These are phyloP conservation scores for Asterochloris sp. DNA, from an alignment of 139 green algal genomes.

Conservation along the genomic window DNA sequence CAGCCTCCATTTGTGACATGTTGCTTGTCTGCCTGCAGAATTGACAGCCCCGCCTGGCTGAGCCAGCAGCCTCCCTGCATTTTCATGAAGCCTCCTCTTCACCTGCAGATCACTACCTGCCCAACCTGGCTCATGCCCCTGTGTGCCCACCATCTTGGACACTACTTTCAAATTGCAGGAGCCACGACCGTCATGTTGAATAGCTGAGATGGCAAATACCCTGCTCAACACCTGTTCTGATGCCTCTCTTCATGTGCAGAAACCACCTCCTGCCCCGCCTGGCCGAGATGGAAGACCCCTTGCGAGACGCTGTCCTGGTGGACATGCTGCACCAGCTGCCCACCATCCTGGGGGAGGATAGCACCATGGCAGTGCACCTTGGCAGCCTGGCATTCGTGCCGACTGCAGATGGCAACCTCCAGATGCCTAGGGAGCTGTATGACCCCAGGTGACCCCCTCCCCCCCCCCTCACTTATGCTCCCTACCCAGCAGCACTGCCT, in stretches of 20 bases:
- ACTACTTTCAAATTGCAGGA: too few relatives aligned
- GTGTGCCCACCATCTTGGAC: not conserved
- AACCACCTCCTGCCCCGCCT: constrained; percentile 21
- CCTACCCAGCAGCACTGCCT: too few relatives aligned
- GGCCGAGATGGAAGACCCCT: not conserved
- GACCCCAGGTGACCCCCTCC: constrained; percentile 53
- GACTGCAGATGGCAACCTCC: constrained; percentile 34
- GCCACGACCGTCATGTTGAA: too few relatives aligned
- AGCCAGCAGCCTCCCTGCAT: too few relatives aligned
- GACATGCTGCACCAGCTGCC: constrained; percentile 22
- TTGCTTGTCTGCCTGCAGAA: too few relatives aligned
- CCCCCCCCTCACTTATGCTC: too few relatives aligned
- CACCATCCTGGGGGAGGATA: constrained; percentile 29
- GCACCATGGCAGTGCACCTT: constrained; percentile 22
- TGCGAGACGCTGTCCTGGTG: constrained; percentile 26
- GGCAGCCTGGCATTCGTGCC: constrained; percentile 43
- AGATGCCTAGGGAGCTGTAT: constrained; percentile 48
- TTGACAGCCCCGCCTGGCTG: too few relatives aligned
- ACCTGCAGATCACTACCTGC: too few relatives aligned
- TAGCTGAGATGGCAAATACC: not conserved
- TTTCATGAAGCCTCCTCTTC: too few relatives aligned
- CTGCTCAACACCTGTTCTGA: not conserved
- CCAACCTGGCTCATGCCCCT: too few relatives aligned
- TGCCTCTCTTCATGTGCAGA: not conserved
- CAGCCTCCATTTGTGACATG: too few relatives aligned